Conservation (phyloP, 177 flowering plant species). For the Vitis hybrid region DNA sequence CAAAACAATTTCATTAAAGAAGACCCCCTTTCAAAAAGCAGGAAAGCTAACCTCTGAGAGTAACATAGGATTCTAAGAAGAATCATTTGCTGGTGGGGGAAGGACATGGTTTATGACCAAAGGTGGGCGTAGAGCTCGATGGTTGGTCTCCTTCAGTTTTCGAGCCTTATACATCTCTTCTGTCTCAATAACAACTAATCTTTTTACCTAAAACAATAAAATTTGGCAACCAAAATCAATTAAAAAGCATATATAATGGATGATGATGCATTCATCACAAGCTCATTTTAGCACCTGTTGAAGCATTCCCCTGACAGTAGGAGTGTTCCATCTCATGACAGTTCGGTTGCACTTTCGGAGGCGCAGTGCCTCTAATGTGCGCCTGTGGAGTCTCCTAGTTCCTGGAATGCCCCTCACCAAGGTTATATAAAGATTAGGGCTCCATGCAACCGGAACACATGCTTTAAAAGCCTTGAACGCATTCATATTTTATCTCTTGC, state of each 20-base stretch:
- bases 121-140: constrained; percentile 71
- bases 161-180: constrained; percentile 91
- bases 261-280: neutral
- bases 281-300: constrained; percentile 56
- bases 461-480: constrained; percentile 92
- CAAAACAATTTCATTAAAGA: neutral
- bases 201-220: constrained; percentile 60
- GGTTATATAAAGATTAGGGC: constrained; percentile 74
- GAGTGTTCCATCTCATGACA: constrained; percentile 84
- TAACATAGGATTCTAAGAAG: constrained; percentile 23
- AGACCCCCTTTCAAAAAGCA: neutral
- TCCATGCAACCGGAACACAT: constrained; percentile 78
- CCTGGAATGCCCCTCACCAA: constrained; percentile 86
- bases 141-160: constrained; percentile 53
- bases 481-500: constrained; percentile 41
- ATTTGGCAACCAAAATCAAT: neutral
- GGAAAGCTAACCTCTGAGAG: constrained; percentile 6
- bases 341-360: constrained; percentile 83
- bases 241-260: neutral
- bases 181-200: constrained; percentile 83
- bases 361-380: constrained; percentile 76
- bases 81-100: constrained; percentile 28
- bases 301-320: constrained; percentile 89
- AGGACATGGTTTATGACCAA: constrained; percentile 53
- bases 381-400: constrained; percentile 77